Conservation (phyloP, 2,329 filamentous ascomycete genomes). For the Metarhizium humberi region DNA sequence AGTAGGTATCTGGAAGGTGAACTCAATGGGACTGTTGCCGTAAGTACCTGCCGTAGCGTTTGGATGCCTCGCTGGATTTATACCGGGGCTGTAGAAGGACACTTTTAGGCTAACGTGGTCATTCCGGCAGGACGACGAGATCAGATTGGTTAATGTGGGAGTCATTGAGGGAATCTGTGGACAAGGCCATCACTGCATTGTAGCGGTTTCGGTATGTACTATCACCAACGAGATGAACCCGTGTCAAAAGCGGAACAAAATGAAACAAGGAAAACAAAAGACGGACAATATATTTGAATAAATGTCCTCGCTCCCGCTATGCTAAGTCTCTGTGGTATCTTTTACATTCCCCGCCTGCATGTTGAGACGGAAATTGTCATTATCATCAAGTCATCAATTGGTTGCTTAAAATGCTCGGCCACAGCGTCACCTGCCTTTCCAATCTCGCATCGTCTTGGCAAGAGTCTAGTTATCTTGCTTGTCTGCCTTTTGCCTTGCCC, state of each 20-base stretch:
- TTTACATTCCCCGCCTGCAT: neutral
- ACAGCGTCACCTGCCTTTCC: neutral
- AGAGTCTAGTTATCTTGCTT: constrained; percentile 1
- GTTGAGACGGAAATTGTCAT: neutral
- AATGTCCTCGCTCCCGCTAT: neutral
- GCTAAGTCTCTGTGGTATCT: neutral
- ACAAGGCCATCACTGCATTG: constrained; percentile 53
- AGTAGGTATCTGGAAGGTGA: constrained; percentile 92
- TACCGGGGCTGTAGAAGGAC: no score
- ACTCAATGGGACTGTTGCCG: constrained; percentile 91
- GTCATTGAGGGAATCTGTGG: constrained; percentile 57
- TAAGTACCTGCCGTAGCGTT: constrained; percentile 35
- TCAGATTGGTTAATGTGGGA: constrained; percentile 99
- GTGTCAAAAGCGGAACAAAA: neutral
- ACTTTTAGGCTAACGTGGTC: neutral
- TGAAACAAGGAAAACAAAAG: neutral
- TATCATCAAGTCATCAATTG: neutral
- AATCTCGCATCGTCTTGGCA: neutral
- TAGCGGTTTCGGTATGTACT: neutral
- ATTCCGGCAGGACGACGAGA: constrained; percentile 63
- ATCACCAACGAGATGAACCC: neutral
- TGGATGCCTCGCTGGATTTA: neutral
- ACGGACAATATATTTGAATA: neutral
- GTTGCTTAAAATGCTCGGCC: neutral
- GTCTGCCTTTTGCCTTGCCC: constrained; percentile 22